Conservation (phyloP, 495 filamentous ascomycete genomes). For the Copromyces sp. region DNA sequence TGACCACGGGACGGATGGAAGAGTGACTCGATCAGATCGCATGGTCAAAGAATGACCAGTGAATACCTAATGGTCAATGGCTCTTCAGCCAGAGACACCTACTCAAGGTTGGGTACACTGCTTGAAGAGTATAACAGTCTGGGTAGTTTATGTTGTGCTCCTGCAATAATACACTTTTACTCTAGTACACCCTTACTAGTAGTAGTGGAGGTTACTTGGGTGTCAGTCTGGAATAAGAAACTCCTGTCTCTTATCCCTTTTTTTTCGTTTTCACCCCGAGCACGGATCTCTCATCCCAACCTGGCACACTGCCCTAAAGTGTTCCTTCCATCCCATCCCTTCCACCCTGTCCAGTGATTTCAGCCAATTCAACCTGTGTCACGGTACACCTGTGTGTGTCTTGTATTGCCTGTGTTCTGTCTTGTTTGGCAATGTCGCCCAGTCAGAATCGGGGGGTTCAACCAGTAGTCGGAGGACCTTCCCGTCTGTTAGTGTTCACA, state of each 20-base stretch:
- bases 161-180: not conserved
- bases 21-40: not conserved
- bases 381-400: slow-evolving; percentile 2
- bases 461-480: not conserved
- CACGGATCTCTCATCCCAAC: not conserved
- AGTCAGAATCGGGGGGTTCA: slow-evolving; percentile 12
- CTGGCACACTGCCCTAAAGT: not conserved
- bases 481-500: not conserved
- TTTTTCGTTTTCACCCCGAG: not conserved
- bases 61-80: not conserved
- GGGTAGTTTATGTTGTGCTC: not conserved
- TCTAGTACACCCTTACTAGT: not conserved
- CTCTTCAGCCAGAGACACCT: not conserved
- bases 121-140: not conserved
- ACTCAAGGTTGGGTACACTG: not conserved
- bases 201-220: not conserved
- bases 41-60: not conserved
- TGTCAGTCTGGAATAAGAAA: not conserved
- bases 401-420: not conserved
- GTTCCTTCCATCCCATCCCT: not conserved
- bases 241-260: not conserved
- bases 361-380: not conserved
- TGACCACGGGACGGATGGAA: not conserved
- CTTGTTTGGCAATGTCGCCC: slow-evolving; percentile 14
- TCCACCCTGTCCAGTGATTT: not conserved